A percentile compares a stretch with the other conserved stretches of the same genome.
These are phyloP conservation scores for Saposhnikovia divaricata DNA, from an alignment of 129 eudicot genomes.

Conservation along the genomic window DNA sequence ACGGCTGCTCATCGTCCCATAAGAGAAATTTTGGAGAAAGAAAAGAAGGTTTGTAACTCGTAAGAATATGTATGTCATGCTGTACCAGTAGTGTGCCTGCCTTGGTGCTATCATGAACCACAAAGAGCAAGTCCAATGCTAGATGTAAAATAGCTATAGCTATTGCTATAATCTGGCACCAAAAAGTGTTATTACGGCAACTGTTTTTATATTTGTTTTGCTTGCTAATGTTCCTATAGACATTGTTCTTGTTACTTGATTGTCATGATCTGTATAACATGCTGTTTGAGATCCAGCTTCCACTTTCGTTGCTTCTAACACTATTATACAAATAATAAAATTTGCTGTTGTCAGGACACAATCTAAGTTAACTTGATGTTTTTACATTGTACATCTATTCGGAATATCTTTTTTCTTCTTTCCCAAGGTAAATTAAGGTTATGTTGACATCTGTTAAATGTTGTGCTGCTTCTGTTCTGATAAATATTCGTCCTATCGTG, in stretches of 20 bases:
- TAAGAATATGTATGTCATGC: not conserved
- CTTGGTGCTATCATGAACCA: not conserved
- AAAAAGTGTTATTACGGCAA: not conserved
- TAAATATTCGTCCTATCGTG: not conserved
- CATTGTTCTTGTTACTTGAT: not conserved
- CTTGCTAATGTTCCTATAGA: not conserved
- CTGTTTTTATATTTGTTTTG: not conserved
- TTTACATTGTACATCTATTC: not conserved
- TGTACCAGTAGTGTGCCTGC: not conserved
- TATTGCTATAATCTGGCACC: no score
- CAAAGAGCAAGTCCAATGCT: no score
- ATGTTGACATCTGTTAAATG: not conserved
- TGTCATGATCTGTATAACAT: not conserved
- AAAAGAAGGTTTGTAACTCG: conserved; percentile 50
- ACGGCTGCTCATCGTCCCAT: conserved; percentile 93
- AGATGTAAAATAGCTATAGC: no score
- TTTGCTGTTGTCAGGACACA: not conserved
- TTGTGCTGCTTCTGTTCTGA: not conserved
- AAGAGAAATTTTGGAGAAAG: conserved; percentile 84
- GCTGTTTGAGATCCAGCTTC: not conserved
- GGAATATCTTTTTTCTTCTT: not conserved
- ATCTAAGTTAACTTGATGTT: not conserved
- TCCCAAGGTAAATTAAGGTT: not conserved
- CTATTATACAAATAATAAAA: not conserved
- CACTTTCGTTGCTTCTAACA: not conserved